Evolutionary conservation across 495 filamentous ascomycete genomes (phyloP).

Genomic region (Aspergillus taichungensis): DNA sequence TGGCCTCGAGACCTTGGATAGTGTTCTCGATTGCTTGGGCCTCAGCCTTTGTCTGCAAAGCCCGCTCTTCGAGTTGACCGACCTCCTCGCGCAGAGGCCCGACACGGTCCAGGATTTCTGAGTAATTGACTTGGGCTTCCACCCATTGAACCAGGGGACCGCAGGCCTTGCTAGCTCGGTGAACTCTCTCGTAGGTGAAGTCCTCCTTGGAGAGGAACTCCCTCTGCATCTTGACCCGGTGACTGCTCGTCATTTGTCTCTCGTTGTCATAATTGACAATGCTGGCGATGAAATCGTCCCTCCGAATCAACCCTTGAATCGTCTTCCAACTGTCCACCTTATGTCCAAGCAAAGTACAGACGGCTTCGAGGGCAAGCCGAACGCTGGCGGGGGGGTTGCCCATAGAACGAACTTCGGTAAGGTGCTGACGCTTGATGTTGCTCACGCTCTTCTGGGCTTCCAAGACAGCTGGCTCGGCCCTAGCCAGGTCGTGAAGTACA

Average conservation of each 20-base stretch:
- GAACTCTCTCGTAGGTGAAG: constrained; percentile 92
- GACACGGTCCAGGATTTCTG: constrained; percentile 90
- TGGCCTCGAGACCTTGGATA: constrained; percentile 73
- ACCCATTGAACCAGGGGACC: constrained; percentile 97
- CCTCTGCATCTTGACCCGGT: constrained; percentile 81
- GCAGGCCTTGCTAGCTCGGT: constrained; percentile 91
- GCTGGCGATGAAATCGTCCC: constrained; percentile 94
- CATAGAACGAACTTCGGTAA: constrained; percentile 98
- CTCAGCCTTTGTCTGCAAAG: constrained; percentile 86
- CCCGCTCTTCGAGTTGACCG: constrained; percentile 72
- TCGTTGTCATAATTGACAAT: constrained; percentile 98
- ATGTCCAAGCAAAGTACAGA: constrained; percentile 89
- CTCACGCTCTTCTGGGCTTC: constrained; percentile 92
- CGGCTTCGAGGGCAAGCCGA: constrained; percentile 84
- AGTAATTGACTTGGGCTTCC: constrained; percentile 92
- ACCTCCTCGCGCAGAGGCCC: constrained; percentile 92
- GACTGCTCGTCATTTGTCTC: constrained; percentile 77
- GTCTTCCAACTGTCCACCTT: constrained; percentile 84
- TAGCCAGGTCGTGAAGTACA: constrained; percentile 79
- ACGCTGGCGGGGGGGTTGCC: constrained; percentile 81
- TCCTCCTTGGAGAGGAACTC: constrained; percentile 87
- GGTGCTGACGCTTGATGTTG: constrained; percentile 93
- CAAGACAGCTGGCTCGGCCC: constrained; percentile 84
- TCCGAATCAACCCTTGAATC: constrained; percentile 77
- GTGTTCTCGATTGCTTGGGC: constrained; percentile 86